Base-by-base conservation (phyloP, 257 asterid species). In the Hygrophila difformis region DNA sequence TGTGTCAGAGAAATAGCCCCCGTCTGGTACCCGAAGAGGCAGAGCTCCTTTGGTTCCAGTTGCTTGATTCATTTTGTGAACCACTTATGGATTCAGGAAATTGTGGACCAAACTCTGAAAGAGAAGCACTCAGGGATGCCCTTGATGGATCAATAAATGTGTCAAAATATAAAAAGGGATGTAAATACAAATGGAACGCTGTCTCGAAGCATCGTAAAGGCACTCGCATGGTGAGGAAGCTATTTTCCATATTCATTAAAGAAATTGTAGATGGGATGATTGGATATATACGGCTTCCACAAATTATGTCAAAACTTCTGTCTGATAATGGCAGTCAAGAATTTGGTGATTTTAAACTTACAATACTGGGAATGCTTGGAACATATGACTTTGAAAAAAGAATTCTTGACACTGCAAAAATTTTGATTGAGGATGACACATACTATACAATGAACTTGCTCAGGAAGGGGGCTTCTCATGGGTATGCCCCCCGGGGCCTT, bases 201-300 rank as follows among this genome's bases (percentile, higher is more conserved):
- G 45, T 79, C 58, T 61, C 81, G 18, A 60, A 60, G 52, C 65
- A 67, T 55, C 74, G 53, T 55, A 69, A 59, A 68, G 61, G 68
- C 56, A 77, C 73, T 49, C 74, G 46, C 39, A 60, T 69, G 39
- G 66, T 69, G 71, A 75, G 84, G 81, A 89, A 80, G 65, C 53
- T 89, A 67, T 55, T 76, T 44, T 71, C 86, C 19, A 23, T 75
- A 40, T 82, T 77, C 58, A 85, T 89, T 51, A 79, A 79, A 71
- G 94, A 89, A 78, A 89, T 85, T 49, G 88, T 82, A 36, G 98
- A 89, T 63, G 98, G 94, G 52, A 89, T 89, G 98, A 72, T 85
- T 54, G 96, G 96, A 51, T 78, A 85, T 74, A 93, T 89, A 62
- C 73, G 71, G 61, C 84, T 82, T 35, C 93, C 94, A 39, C 70